Evolutionary conservation across 2,329 filamentous ascomycete species (phyloP).

Genomic region (Ophiosphaerella herpotricha): DNA sequence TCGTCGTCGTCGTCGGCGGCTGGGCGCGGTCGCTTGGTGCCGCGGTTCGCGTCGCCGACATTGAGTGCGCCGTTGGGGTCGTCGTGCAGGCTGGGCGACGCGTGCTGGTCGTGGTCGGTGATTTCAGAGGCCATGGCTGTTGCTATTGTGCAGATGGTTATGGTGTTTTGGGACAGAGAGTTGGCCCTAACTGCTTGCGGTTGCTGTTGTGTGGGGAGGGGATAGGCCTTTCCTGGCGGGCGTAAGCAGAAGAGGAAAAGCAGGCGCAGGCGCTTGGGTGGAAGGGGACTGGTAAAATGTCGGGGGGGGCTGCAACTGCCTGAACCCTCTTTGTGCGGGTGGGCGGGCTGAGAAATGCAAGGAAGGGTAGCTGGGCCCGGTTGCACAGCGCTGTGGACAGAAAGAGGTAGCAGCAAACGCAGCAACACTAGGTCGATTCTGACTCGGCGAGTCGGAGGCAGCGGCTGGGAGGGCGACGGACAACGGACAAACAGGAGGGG

Average conservation of each 20-base stretch:
- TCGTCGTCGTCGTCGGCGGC: slow-evolving; percentile 92
- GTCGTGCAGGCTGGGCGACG: slow-evolving; percentile 56
- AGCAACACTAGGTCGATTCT: no score
- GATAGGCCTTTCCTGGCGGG: slow-evolving; percentile 33
- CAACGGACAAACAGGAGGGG: background rate
- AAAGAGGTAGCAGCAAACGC: slow-evolving; percentile 1
- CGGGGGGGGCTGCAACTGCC: slow-evolving; percentile 37
- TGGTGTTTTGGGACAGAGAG: slow-evolving; percentile 39
- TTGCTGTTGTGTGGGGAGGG: slow-evolving; percentile 14
- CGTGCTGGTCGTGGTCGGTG: slow-evolving; percentile 57
- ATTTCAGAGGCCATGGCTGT: slow-evolving; percentile 53
- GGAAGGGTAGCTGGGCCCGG: slow-evolving; percentile 34
- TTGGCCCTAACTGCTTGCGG: slow-evolving; percentile 44
- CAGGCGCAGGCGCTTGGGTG: slow-evolving; percentile 40
- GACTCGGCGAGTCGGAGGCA: slow-evolving; percentile 3
- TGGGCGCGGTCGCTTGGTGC: slow-evolving; percentile 86
- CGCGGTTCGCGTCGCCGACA: slow-evolving; percentile 70
- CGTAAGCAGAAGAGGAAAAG: slow-evolving; percentile 45
- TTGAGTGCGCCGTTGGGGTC: slow-evolving; percentile 57
- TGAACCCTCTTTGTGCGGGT: slow-evolving; percentile 28
- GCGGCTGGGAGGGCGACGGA: slow-evolving; percentile 3
- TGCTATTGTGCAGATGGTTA: slow-evolving; percentile 32
- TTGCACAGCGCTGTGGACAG: slow-evolving; percentile 32
- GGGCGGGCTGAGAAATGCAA: slow-evolving; percentile 44
- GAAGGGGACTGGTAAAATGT: slow-evolving; percentile 38